These are phyloP conservation scores for Starmerella sirachaensis DNA, from an alignment of 805 yeast genomes.

Conservation along the genomic window DNA sequence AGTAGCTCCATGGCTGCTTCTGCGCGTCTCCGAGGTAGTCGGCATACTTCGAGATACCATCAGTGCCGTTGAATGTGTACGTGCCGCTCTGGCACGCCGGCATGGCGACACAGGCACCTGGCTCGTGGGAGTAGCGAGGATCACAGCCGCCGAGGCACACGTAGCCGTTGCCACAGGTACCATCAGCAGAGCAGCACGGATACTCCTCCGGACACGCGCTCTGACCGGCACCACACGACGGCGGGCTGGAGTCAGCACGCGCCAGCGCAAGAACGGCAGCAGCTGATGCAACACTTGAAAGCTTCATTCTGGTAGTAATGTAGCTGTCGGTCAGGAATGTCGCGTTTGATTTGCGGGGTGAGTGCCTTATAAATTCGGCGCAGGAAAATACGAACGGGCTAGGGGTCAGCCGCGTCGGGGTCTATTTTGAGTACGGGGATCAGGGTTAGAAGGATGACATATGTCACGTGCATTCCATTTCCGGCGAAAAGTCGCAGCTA, in stretches of 20 bases:
- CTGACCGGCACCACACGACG: slow-evolving; percentile 23
- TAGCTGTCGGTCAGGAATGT: neutral
- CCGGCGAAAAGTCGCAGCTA: no score
- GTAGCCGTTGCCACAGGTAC: slow-evolving; percentile 66
- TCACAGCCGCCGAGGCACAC: slow-evolving; percentile 84
- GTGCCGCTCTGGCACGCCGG: slow-evolving; percentile 38
- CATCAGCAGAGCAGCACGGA: slow-evolving; percentile 84
- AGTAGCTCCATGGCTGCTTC: slow-evolving; percentile 56
- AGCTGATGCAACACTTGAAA: slow-evolving; percentile 4
- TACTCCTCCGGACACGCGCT: slow-evolving; percentile 53
- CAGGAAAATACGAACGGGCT: no score
- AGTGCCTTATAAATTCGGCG: no score
- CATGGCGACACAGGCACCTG: slow-evolving; percentile 71
- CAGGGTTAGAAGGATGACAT: no score
- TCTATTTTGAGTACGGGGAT: no score
- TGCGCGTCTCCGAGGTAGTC: slow-evolving; percentile 60
- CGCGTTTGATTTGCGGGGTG: no score
- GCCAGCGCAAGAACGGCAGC: slow-evolving; percentile 7
- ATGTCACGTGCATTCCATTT: no score
- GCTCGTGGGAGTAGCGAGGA: slow-evolving; percentile 52
- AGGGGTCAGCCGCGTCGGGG: no score
- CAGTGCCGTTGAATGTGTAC: slow-evolving; percentile 26
- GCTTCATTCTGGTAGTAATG: slow-evolving; percentile 2
- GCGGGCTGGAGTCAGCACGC: slow-evolving; percentile 12
- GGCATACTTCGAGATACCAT: slow-evolving; percentile 28